These are phyloP conservation scores for Cystofilobasidium capitatum DNA, from an alignment of 768 basidiomycete genomes.

Conservation along the genomic window DNA sequence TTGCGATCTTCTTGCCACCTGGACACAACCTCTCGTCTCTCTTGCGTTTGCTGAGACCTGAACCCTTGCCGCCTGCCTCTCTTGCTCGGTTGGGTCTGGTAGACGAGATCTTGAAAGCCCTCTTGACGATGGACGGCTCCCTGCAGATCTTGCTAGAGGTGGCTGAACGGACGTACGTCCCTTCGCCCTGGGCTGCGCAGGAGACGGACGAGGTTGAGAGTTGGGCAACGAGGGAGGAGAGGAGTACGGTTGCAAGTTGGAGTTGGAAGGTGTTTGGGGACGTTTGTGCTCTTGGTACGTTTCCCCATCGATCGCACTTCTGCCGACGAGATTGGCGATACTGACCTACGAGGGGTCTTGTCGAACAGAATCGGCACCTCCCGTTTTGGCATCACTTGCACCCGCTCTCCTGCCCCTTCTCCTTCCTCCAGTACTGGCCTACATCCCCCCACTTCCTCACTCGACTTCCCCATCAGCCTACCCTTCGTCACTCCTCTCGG, in stretches of 20 bases:
- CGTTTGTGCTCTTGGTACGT: conserved; percentile 9
- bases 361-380: background rate
- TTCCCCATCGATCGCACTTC: background rate
- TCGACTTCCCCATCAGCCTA: conserved; percentile 37
- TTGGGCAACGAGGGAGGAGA: conserved; percentile 11
- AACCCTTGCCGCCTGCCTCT: background rate
- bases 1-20: conserved; percentile 10
- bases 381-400: background rate
- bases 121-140: conserved; percentile 57
- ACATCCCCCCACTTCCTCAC: conserved; percentile 4
- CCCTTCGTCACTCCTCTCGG: conserved; percentile 32
- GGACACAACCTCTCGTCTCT: background rate
- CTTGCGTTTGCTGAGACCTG: background rate
- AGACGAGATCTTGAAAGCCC: conserved; percentile 63
- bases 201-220: background rate
- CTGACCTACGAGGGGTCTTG: background rate
- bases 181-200: conserved; percentile 51
- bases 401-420: conserved; percentile 8
- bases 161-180: conserved; percentile 61
- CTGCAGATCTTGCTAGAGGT: conserved; percentile 59
- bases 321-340: background rate
- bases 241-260: conserved; percentile 11
- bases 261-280: conserved; percentile 20
- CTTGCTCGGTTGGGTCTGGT: background rate
- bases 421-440: conserved; percentile 15